Base-by-base conservation (phyloP, 2,329 filamentous ascomycete species). In the Diaporthe sp. region DNA sequence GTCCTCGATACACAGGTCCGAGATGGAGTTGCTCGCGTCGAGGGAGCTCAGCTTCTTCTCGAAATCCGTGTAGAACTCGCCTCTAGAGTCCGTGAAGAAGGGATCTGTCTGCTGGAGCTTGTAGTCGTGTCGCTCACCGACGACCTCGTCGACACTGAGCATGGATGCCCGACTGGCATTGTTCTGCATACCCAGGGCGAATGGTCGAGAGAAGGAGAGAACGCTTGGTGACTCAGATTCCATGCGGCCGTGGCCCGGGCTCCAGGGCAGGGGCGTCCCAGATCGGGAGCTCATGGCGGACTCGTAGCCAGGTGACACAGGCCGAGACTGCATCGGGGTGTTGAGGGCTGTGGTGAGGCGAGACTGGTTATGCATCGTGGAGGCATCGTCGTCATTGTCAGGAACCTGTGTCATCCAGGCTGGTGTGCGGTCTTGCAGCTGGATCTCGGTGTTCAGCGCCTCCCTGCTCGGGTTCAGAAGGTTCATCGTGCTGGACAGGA, bases 71-170 rank as follows among this genome's bases (percentile, higher is more conserved):
- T 90, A 91, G 81, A 91, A 93, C 76, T 91, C 86, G 47, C 91
- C 91, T 37, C 87, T 90, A 61, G 88, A 88, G 81, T 93, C 92
- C 6, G 89, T 93, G 84, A 94, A 94, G 84, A 91, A 92, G 1
- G 91, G 92, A 78, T 92, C 91, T 0, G 93, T 90, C 76, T 92
- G 91, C 80, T 93, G 92, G 28, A 93, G 87, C 77, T 90, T 89
- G 80, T 89, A 91, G 80, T 92, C 88, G 70, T 89, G 89, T 80
- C 91, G 91, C 77, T 90, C 90, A 31, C 91, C 90, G 34, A 92
- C 86, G 34, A 93, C 87, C 5, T 87, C 86, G 70, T 90, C 85
- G 10, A 92, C 85, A 47, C 89, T 91, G 37, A 92, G 84, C 17
- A 85, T 84, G 2, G 87, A 89, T 44, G 83, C 81, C 74, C 82